These are phyloP conservation scores for Aspergillus terreus DNA, from an alignment of 2,329 filamentous ascomycete genomes.

Conservation along the genomic window DNA sequence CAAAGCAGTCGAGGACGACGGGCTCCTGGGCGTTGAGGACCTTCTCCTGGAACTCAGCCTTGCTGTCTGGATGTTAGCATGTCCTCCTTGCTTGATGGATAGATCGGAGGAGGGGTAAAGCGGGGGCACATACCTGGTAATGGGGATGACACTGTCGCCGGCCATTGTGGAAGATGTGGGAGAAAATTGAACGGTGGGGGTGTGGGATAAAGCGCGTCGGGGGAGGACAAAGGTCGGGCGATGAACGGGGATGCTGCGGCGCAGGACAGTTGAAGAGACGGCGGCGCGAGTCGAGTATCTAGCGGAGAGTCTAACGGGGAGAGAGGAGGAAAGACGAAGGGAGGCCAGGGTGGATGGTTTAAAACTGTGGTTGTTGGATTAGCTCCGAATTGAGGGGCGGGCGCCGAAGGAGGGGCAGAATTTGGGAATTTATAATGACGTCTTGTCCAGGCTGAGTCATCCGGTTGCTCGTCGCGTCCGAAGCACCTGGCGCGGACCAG, in stretches of 20 bases:
- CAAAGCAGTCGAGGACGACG: conserved; percentile 80
- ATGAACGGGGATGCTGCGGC: conserved; percentile 1
- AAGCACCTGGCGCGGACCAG: conserved; percentile 5
- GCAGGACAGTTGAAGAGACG: conserved; percentile 8
- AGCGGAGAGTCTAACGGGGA: conserved; percentile 13
- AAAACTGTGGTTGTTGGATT: conserved; percentile 16
- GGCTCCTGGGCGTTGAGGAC: conserved; percentile 50
- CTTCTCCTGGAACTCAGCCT: conserved; percentile 56
- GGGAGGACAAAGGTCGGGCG: conserved; percentile 7
- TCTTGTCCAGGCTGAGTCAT: conserved; percentile 23
- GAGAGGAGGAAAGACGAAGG: conserved; percentile 14
- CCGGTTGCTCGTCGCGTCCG: neutral
- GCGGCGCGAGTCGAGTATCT: conserved; percentile 8
- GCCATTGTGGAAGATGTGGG: conserved; percentile 38
- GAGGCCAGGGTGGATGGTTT: conserved; percentile 28
- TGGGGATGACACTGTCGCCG: conserved; percentile 19
- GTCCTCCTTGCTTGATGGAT: neutral
- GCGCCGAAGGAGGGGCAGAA: conserved; percentile 18
- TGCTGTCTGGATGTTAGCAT: conserved; percentile 40
- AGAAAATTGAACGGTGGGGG: conserved; percentile 36
- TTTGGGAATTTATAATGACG: conserved; percentile 25
- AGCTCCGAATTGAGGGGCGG: conserved; percentile 21
- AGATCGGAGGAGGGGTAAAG: neutral
- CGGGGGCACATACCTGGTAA: conserved; percentile 21
- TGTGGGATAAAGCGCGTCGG: conserved; percentile 27